Evolutionary conservation across 257 asterid species (phyloP), one percentile per base, ranked within the genome.

Genomic region (Solanum chiquidenum): DNA sequence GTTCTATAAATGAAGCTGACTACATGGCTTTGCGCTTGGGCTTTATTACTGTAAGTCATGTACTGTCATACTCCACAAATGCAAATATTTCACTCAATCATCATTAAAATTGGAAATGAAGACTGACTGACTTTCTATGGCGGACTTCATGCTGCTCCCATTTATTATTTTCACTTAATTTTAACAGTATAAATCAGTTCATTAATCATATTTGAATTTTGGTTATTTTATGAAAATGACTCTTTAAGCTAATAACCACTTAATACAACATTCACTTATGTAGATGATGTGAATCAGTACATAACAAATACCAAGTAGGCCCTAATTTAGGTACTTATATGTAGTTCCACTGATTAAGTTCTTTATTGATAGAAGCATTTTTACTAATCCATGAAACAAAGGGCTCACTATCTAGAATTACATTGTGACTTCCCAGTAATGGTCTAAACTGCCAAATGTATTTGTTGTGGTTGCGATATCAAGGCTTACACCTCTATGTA

Each of bases 1-100:
- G 95, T 91, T 97, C 98, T 23, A 95, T 97, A 74, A 93, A 93
- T 90, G 98, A 95, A 90, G 98, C 98, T 18, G 99, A 97, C 92
- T 97, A 95, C 93, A 93, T 92, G 95, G 98, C 99, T 83, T 92
- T 95, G 87, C 94, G 99, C 89, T 86, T 93, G 40, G 98, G 98
- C 44, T 97, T 97, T 87, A 87, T 97, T 83, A 94, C 95, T 13
- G 99, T 95, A 91, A 94, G 95, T 87, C 69, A 29, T 80, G 29
- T 16, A 46, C 21, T 46, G 68, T 80, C 33, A 44, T 88, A 33
- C 86, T 87, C 84, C 75, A 80, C 42, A 16, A 80, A 5, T 46
- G 85, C 49, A 80, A 46, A 29, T 80, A 46, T 80, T 29, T 80
- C 23, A 20, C 40, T 80, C 69, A 27, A 80, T 80, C 10, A 18